Evolutionary conservation across 148 eudicot species (phyloP).

Genomic region (Chenopodium album): DNA sequence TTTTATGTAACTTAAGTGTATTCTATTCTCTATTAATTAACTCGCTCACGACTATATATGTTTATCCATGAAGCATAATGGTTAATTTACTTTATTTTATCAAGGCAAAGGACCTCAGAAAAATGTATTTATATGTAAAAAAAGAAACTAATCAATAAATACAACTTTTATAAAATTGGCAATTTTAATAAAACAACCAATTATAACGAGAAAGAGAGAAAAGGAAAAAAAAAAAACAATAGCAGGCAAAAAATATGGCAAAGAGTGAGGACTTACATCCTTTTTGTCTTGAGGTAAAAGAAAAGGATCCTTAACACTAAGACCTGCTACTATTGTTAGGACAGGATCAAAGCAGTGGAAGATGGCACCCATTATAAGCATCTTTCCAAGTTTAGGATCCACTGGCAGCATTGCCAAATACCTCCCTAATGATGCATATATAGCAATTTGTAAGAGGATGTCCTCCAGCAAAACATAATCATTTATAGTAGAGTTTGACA

Average conservation of each 20-base stretch:
- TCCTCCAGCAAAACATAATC: slow-evolving; percentile 8
- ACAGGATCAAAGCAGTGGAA: slow-evolving; percentile 97
- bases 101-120: background rate
- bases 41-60: no score
- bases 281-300: slow-evolving; percentile 98
- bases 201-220: no score
- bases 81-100: no score
- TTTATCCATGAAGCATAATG: no score
- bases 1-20: background rate
- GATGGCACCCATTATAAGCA: slow-evolving; percentile 96
- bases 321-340: slow-evolving; percentile 93
- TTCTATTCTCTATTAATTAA: no score
- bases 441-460: slow-evolving; percentile 22
- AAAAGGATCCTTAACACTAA: slow-evolving; percentile 97
- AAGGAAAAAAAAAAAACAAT: background rate
- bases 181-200: background rate
- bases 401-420: slow-evolving; percentile 90
- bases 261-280: slow-evolving; percentile 58
- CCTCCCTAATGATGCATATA: slow-evolving; percentile 50
- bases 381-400: slow-evolving; percentile 97
- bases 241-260: background rate
- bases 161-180: background rate
- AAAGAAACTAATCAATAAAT: no score
- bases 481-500: slow-evolving; percentile 14
- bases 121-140: no score